Conservation (phyloP, 768 basidiomycete genomes). For the Suillus paluster region DNA sequence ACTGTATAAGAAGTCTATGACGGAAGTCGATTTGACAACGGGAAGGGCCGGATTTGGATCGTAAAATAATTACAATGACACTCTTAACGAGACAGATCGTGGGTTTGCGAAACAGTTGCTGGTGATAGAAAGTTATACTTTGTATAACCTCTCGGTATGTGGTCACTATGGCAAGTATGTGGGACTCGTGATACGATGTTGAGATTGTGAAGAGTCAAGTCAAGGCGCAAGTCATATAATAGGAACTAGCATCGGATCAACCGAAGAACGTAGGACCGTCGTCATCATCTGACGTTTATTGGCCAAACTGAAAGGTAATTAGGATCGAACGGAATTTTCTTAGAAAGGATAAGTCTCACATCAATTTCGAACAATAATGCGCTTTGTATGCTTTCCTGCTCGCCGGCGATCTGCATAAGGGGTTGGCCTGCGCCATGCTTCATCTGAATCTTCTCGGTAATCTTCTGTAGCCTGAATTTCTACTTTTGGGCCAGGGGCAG, state of each 20-base stretch:
- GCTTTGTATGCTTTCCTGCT: slow-evolving; percentile 80
- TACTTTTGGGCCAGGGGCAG: slow-evolving; percentile 37
- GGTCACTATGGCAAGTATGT: slow-evolving; percentile 1
- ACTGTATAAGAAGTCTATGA: neutral
- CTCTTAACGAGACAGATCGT: slow-evolving; percentile 4
- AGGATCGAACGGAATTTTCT: neutral
- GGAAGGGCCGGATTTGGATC: neutral
- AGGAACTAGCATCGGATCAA: slow-evolving; percentile 1
- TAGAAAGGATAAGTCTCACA: slow-evolving; percentile 9
- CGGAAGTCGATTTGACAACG: neutral
- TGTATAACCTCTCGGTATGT: slow-evolving; percentile 1
- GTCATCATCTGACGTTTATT: slow-evolving; percentile 7
- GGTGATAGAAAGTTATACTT: slow-evolving; percentile 1
- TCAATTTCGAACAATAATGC: slow-evolving; percentile 61
- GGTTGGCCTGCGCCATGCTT: slow-evolving; percentile 73
- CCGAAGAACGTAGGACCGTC: neutral
- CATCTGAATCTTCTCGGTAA: slow-evolving; percentile 62
- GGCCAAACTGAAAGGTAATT: slow-evolving; percentile 1
- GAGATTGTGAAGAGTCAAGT: neutral
- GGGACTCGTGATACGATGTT: neutral
- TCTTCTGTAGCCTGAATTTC: slow-evolving; percentile 48
- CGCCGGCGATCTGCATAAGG: slow-evolving; percentile 75
- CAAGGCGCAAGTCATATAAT: neutral
- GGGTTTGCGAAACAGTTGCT: neutral
- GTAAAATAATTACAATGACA: slow-evolving; percentile 3